A percentile compares a stretch with the other conserved stretches of the same genome.
Conservation (phyloP, 352 stramenopile genomes). For the Globisporangium spiculum region DNA sequence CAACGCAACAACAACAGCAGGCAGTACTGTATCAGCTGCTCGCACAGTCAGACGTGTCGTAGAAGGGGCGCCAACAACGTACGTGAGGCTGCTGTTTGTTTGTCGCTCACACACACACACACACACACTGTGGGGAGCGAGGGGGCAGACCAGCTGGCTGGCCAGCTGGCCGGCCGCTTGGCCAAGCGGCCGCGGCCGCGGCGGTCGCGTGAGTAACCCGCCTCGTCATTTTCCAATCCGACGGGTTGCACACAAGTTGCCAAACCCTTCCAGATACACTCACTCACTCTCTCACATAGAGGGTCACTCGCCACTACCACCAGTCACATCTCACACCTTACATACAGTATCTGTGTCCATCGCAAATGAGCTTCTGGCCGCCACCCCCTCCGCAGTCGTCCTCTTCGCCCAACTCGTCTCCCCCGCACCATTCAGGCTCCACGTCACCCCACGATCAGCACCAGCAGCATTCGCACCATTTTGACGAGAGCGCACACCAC, state of each 20-base stretch:
- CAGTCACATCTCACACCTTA: neutral
- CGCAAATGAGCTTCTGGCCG: constrained; percentile 14
- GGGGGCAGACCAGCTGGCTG: neutral
- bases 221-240: constrained; percentile 14
- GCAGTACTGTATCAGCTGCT: too few species aligned
- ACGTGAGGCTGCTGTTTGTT: too few species aligned
- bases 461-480: neutral
- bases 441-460: neutral
- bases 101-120: too few species aligned
- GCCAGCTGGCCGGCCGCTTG: too few species aligned
- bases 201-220: constrained; percentile 6
- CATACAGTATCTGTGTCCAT: neutral
- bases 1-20: too few species aligned
- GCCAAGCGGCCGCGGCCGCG: too few species aligned
- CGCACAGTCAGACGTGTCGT: too few species aligned
- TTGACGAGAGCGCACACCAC: neutral
- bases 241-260: constrained; percentile 4
- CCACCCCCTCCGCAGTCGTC: neutral
- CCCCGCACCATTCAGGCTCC: neutral
- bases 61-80: too few species aligned
- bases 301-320: neutral
- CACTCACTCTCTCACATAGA: neutral
- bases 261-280: neutral
- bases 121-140: neutral
- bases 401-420: constrained; percentile 2